A percentile compares a stretch with the other conserved stretches of the same genome.
Evolutionary conservation across 371 early-diverging fungal species (phyloP).

Genomic region (Sporodiniella umbellata): DNA sequence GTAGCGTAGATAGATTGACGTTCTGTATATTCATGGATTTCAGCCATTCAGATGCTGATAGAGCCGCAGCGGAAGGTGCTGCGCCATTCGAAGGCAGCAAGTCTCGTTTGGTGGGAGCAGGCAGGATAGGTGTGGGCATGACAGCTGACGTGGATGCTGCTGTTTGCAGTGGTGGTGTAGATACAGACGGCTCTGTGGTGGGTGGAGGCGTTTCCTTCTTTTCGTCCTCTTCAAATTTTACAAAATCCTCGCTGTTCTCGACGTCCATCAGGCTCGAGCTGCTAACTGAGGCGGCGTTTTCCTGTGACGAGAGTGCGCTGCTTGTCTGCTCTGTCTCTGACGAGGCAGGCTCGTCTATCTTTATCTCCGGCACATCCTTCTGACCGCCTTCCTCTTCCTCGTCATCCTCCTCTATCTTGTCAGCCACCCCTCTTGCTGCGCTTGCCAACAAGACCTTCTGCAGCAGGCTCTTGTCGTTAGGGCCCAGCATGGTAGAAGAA

Average conservation of each 20-base stretch:
- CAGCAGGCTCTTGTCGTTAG: conserved; percentile 26
- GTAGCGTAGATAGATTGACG: conserved; percentile 39
- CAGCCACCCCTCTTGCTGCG: conserved; percentile 27
- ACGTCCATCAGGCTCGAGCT: conserved; percentile 13
- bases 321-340: neutral
- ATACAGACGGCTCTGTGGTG: too few species aligned
- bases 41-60: conserved; percentile 22
- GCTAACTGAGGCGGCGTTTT: neutral
- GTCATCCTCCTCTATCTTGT: conserved; percentile 14
- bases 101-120: conserved; percentile 1
- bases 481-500: conserved; percentile 17
- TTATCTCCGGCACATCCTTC: neutral
- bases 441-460: conserved; percentile 36
- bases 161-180: too few species aligned
- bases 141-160: too few species aligned
- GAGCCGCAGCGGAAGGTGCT: neutral
- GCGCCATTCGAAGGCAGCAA: neutral
- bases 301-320: too few species aligned
- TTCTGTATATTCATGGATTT: conserved; percentile 37
- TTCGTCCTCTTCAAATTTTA: conserved; percentile 49
- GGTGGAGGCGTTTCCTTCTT: conserved; percentile 13
- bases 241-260: conserved; percentile 38
- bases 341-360: neutral
- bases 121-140: conserved; percentile 3
- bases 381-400: conserved; percentile 2